Evolutionary conservation across 352 stramenopile species (phyloP).

Genomic region (Stephanocyclus meneghinianus): DNA sequence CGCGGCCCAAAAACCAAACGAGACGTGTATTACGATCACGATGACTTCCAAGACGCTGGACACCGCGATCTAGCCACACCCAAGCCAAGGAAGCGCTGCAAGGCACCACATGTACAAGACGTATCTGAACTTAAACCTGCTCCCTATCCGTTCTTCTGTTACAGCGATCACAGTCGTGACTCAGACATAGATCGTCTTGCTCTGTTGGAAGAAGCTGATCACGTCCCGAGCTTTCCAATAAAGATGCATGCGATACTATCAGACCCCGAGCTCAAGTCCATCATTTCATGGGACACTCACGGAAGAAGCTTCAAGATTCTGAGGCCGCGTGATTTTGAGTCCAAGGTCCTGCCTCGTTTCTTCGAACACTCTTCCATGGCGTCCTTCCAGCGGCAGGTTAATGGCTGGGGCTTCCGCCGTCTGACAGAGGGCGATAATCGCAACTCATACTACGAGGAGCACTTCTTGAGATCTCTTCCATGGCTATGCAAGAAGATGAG

Average conservation of each 20-base stretch:
- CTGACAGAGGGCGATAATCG: slow-evolving; percentile 75
- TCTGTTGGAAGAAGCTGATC: slow-evolving; percentile 31
- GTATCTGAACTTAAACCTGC: neutral
- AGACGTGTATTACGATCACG: too few relatives aligned
- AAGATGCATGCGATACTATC: slow-evolving; percentile 73
- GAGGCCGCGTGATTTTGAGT: slow-evolving; percentile 8
- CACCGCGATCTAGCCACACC: neutral
- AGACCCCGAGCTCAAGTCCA: slow-evolving; percentile 51
- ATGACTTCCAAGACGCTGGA: too few relatives aligned
- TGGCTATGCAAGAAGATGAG: slow-evolving; percentile 71
- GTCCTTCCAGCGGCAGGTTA: slow-evolving; percentile 7
- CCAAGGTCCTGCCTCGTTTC: slow-evolving; percentile 4
- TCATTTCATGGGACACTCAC: slow-evolving; percentile 40
- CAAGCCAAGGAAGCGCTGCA: neutral
- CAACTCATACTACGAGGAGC: slow-evolving; percentile 82
- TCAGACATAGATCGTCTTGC: slow-evolving; percentile 44
- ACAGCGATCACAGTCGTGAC: slow-evolving; percentile 37
- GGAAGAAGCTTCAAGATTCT: slow-evolving; percentile 5
- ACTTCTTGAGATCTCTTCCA: slow-evolving; percentile 56
- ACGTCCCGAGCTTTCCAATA: slow-evolving; percentile 59
- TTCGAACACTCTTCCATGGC: slow-evolving; percentile 6
- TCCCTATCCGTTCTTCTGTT: slow-evolving; percentile 5
- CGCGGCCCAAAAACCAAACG: too few relatives aligned
- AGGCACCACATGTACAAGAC: neutral
- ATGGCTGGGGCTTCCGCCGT: slow-evolving; percentile 82